A percentile compares a stretch with the other conserved stretches of the same genome.
phyloP scores from a whole-genome alignment of 345 rosid species.

The Salix caprea region DNA sequence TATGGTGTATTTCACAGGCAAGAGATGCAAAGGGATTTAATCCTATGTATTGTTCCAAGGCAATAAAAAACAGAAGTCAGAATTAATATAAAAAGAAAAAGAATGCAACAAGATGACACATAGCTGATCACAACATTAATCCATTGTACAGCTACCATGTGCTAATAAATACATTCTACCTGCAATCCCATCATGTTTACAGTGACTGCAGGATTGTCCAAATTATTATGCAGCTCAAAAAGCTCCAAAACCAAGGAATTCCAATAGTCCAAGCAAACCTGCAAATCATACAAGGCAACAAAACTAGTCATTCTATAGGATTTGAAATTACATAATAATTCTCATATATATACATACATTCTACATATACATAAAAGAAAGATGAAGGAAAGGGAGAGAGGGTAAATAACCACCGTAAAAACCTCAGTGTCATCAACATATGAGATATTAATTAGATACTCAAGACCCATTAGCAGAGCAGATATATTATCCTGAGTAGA shows the following conservation, averaged over 20 bases:
- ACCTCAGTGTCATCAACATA: conserved; percentile 99
- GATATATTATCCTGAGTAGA: conserved; percentile 59
- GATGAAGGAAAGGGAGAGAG: not conserved
- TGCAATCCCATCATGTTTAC: conserved; percentile 76
- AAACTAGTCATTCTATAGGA: not conserved
- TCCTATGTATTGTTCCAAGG: not conserved
- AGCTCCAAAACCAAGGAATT: conserved; percentile 85
- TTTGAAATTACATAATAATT: not conserved
- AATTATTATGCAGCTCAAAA: conserved; percentile 75
- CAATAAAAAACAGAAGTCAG: not conserved
- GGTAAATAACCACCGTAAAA: conserved; percentile 59
- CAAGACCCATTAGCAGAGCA: conserved; percentile 73
- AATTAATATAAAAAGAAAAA: not conserved
- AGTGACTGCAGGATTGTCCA: conserved; percentile 73
- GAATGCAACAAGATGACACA: not conserved
- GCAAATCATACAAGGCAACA: conserved; percentile 1
- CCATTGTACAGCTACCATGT: not conserved
- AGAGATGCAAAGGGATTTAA: not conserved
- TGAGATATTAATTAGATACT: conserved; percentile 81
- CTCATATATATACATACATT: not conserved
- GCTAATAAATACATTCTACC: conserved; percentile 34
- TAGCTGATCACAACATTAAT: not conserved
- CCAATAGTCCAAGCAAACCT: conserved; percentile 99
- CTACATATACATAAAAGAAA: not conserved
- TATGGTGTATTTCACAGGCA: conserved; percentile 58